These are phyloP conservation scores for Metschnikowia chrysomelidarum DNA, from an alignment of 805 yeast species.

Conservation along the genomic window DNA sequence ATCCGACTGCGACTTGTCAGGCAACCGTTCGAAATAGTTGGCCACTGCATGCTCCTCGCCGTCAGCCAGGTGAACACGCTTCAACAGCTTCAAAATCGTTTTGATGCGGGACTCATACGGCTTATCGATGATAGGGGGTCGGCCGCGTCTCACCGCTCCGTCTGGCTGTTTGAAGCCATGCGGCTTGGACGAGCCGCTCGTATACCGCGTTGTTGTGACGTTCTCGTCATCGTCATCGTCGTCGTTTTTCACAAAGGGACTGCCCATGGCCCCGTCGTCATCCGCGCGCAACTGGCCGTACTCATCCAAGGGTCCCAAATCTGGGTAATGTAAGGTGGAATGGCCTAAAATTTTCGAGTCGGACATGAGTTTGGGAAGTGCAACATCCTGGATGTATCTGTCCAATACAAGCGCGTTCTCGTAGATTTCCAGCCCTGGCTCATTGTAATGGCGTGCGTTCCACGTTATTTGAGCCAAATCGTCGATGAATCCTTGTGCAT, in stretches of 20 bases:
- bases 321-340: slow-evolving; percentile 50
- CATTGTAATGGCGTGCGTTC: slow-evolving; percentile 87
- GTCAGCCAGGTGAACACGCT: slow-evolving; percentile 60
- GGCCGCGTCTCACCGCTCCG: slow-evolving; percentile 69
- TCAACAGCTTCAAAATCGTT: slow-evolving; percentile 75
- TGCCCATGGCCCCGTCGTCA: slow-evolving; percentile 11
- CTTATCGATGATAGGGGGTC: slow-evolving; percentile 88
- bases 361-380: slow-evolving; percentile 48
- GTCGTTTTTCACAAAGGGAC: slow-evolving; percentile 16
- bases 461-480: slow-evolving; percentile 84
- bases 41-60: slow-evolving; percentile 50
- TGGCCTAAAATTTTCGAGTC: slow-evolving; percentile 38
- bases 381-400: slow-evolving; percentile 43
- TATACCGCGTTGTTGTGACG: slow-evolving; percentile 7
- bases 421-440: slow-evolving; percentile 64
- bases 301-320: slow-evolving; percentile 58
- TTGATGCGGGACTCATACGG: slow-evolving; percentile 93
- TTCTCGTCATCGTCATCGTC: slow-evolving; percentile 20
- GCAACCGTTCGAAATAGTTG: slow-evolving; percentile 76
- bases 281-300: slow-evolving; percentile 13
- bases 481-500: slow-evolving; percentile 65
- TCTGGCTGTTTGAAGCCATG: slow-evolving; percentile 18
- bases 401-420: slow-evolving; percentile 64
- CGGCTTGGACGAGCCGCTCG: slow-evolving; percentile 4
- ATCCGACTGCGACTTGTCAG: slow-evolving; percentile 59